Evolutionary conservation across 2,329 filamentous ascomycete genomes (phyloP), one percentile per base, ranked within the genome.

Genomic region (Anisogramma anomala): DNA sequence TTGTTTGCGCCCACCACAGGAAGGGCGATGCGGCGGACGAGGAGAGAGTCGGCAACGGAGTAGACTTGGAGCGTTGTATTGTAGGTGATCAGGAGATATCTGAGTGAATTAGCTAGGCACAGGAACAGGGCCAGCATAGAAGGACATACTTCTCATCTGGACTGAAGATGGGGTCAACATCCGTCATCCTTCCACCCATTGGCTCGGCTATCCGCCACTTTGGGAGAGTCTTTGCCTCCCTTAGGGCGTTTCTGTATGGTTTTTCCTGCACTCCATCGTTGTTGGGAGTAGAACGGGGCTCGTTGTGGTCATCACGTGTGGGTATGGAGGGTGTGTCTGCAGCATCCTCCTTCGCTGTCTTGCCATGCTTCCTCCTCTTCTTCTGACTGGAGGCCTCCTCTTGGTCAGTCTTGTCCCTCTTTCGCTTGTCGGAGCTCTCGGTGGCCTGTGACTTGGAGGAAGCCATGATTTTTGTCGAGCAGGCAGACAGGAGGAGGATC

Each of bases 11-110:
- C 52, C 6, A 56, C 52, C 10, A 52, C 60, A 55, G 50, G 66
- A 49, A 80, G 64, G 10, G 72, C 64, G 36, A 95, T 79, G 42
- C 78, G 76, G 50, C 85, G 79, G 33, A 85, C 68, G 17, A 93
- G 74, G 36, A 93, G 73, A 2, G 91, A 96, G 41, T 86, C 87
- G 49, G 75, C 68, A 22, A 84, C 76, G 2, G 84, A 83, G 60
- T 91, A 94, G 19, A 94, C 72, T 57, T 87, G 82, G 40, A 95
- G 68, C 8, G 81, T 80, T 20, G 75, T 79, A 46, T 79, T 74
- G 53, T 85, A 84, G 23, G 81, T 75, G 42, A 94, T 59, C 43
- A 95, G 78, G 28, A 95, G 58, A 60, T 81, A 72, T 55, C 84
- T 86, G 27, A 17, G n/a, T 7, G 32, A 52, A 62, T 55, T 36